These are phyloP conservation scores for Atkinsonella hypoxylon DNA, from an alignment of 2,329 filamentous ascomycete genomes.

Conservation along the genomic window DNA sequence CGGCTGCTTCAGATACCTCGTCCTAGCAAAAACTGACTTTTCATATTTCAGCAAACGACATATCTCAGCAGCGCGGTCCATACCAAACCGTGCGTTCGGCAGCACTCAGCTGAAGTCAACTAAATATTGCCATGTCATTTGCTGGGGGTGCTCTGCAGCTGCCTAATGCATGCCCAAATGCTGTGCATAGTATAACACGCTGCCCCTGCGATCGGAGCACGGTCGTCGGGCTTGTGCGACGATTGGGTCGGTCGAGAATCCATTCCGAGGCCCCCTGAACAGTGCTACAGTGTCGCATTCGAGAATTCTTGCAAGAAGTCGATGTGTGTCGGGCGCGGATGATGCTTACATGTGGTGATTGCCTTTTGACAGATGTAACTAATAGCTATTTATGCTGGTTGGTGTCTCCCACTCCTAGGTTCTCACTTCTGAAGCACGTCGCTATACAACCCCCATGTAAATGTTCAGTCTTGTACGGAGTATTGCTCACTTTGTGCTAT, in stretches of 20 bases:
- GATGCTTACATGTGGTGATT: too few species aligned
- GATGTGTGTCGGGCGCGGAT: not conserved
- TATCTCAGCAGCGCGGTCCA: not conserved
- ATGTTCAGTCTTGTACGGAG: too few species aligned
- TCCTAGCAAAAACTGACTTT: not conserved
- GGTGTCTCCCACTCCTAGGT: too few species aligned
- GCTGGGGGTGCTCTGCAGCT: conserved; percentile 1
- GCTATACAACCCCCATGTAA: too few species aligned
- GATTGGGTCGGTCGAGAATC: not conserved
- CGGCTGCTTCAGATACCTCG: too few species aligned
- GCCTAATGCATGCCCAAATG: conserved; percentile 7
- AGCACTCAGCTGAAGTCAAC: too few species aligned
- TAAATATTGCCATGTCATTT: not conserved
- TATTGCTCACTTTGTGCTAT: too few species aligned
- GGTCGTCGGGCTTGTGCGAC: not conserved
- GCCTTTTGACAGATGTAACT: too few species aligned
- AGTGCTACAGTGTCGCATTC: not conserved
- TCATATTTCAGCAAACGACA: too few species aligned
- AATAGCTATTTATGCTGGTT: too few species aligned
- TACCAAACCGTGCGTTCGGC: too few species aligned
- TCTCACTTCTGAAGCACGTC: not conserved
- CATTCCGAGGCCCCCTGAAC: not conserved
- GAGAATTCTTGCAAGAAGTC: not conserved
- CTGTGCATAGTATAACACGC: not conserved
- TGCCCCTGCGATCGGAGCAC: conserved; percentile 3